Evolutionary conservation across 2,329 filamentous ascomycete genomes (phyloP).

Genomic region (Laburnicola sp.): DNA sequence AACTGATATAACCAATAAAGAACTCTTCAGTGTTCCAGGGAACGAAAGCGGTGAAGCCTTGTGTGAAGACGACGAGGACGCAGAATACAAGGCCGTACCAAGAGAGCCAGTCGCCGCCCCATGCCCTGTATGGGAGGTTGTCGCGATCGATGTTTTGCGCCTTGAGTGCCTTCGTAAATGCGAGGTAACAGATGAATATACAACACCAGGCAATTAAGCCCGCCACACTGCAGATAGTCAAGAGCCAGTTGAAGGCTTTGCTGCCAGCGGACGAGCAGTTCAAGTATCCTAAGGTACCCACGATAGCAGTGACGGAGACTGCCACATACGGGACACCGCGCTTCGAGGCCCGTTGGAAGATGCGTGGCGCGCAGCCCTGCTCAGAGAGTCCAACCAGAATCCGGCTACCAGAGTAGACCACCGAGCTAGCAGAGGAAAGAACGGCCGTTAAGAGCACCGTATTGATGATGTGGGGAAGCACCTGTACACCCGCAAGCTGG

Average conservation of each 20-base stretch:
- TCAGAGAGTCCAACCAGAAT: constrained; percentile 68
- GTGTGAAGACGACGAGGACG: constrained; percentile 46
- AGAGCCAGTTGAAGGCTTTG: constrained; percentile 58
- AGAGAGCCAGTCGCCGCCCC: constrained; percentile 39
- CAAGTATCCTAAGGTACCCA: constrained; percentile 70
- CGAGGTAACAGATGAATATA: constrained; percentile 44
- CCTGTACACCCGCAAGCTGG: constrained; percentile 49
- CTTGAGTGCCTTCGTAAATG: constrained; percentile 44
- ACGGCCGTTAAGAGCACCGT: constrained; percentile 77
- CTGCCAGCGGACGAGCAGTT: constrained; percentile 66
- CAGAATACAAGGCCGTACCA: constrained; percentile 46
- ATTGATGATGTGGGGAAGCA: constrained; percentile 67
- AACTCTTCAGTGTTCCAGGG: constrained; percentile 43
- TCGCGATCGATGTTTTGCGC: constrained; percentile 45
- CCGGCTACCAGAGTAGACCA: constrained; percentile 71
- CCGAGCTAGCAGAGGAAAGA: constrained; percentile 76
- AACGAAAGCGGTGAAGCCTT: constrained; percentile 48
- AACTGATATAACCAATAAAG: constrained; percentile 46
- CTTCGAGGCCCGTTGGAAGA: constrained; percentile 48
- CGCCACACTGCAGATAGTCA: constrained; percentile 46
- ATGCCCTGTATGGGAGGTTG: constrained; percentile 43
- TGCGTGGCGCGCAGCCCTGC: constrained; percentile 49
- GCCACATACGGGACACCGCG: constrained; percentile 51
- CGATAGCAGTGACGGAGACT: constrained; percentile 50
- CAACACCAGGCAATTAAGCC: constrained; percentile 49